Evolutionary conservation across 139 green algal genomes (phyloP).

Genomic region (Chlorella sp.): DNA sequence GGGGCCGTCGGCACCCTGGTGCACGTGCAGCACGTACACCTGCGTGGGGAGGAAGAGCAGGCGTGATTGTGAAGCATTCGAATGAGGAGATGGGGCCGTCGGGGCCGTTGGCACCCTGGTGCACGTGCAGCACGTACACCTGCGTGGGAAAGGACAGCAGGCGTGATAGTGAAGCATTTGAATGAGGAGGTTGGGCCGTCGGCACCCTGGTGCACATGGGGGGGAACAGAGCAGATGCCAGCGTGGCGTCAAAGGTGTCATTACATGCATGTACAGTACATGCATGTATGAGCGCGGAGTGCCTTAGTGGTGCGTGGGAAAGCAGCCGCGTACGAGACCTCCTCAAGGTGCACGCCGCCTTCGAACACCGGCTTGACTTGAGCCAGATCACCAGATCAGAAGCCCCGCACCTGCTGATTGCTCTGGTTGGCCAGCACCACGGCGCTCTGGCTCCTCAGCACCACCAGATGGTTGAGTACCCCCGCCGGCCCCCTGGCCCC

Average conservation of each 20-base stretch:
- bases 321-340: too few relatives aligned
- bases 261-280: too few relatives aligned
- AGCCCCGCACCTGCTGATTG: slow-evolving; percentile 11
- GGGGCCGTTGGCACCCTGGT: neutral
- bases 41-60: slow-evolving; percentile 21
- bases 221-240: neutral
- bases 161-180: slow-evolving; percentile 45
- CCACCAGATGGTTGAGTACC: slow-evolving; percentile 56
- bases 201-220: slow-evolving; percentile 28
- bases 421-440: slow-evolving; percentile 73
- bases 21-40: slow-evolving; percentile 66
- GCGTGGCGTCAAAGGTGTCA: too few relatives aligned
- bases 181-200: slow-evolving; percentile 28
- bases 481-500: slow-evolving; percentile 1
- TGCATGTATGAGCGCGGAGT: too few relatives aligned
- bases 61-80: slow-evolving; percentile 46
- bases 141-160: slow-evolving; percentile 20
- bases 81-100: slow-evolving; percentile 26
- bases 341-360: too few relatives aligned
- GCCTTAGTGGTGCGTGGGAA: too few relatives aligned
- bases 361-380: too few relatives aligned
- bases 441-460: slow-evolving; percentile 33
- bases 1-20: neutral
- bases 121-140: slow-evolving; percentile 66
- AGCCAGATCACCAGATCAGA: too few relatives aligned